These are phyloP conservation scores for Phytomonas sp. DNA, from an alignment of 208 protist genomes.

Conservation along the genomic window DNA sequence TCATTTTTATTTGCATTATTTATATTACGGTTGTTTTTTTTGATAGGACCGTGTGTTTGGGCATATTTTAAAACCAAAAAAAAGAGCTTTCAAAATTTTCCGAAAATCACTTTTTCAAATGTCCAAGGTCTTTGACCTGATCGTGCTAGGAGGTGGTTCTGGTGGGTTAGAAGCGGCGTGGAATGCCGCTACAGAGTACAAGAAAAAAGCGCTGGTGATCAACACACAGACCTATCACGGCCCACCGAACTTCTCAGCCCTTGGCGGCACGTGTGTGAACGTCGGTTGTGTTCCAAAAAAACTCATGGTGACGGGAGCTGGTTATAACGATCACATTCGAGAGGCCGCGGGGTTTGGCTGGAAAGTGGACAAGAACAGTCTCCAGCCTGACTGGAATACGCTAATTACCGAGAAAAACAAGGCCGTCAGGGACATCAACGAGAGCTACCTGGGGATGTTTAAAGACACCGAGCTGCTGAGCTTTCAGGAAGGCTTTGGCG, in stretches of 20 bases:
- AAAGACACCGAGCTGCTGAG: slow-evolving; percentile 74
- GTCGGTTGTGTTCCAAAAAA: slow-evolving; percentile 88
- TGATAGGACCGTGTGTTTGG: background rate
- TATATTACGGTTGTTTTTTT: background rate
- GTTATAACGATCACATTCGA: slow-evolving; percentile 72
- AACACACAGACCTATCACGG: slow-evolving; percentile 75
- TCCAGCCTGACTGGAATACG: slow-evolving; percentile 73
- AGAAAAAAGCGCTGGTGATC: slow-evolving; percentile 84
- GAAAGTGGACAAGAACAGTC: slow-evolving; percentile 37
- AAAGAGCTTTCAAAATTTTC: slow-evolving; percentile 32
- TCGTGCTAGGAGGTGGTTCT: slow-evolving; percentile 85
- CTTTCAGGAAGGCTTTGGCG: slow-evolving; percentile 79
- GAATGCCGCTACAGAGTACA: slow-evolving; percentile 73
- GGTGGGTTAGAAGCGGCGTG: slow-evolving; percentile 83
- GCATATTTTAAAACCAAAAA: no score
- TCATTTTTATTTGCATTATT: background rate
- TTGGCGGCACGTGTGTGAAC: slow-evolving; percentile 85
- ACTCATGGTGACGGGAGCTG: slow-evolving; percentile 79
- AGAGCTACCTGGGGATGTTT: slow-evolving; percentile 89
- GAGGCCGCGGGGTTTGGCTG: slow-evolving; percentile 79
- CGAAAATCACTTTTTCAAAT: slow-evolving; percentile 28
- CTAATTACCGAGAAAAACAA: slow-evolving; percentile 87
- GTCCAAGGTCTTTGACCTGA: slow-evolving; percentile 76
- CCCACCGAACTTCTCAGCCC: slow-evolving; percentile 62
- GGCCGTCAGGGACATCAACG: slow-evolving; percentile 79